A percentile compares a stretch with the other conserved stretches of the same genome.
These are phyloP conservation scores for Penstemon davidsonii DNA, from an alignment of 257 asterid species.

Conservation along the genomic window DNA sequence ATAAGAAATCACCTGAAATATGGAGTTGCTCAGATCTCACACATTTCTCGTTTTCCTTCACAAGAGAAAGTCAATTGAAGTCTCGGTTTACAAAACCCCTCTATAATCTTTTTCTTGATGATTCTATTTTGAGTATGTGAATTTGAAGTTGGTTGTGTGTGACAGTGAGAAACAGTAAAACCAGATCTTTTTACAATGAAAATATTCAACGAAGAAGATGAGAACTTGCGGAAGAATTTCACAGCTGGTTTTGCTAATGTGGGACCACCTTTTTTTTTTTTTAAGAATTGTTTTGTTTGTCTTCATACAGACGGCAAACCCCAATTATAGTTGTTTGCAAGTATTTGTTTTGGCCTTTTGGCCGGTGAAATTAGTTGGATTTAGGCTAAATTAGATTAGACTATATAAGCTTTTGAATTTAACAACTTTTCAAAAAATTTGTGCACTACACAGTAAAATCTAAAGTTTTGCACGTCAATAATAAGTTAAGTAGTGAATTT, in stretches of 20 bases:
- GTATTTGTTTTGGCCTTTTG: not conserved
- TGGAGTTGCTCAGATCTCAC: slow-evolving; percentile 37
- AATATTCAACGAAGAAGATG: slow-evolving; percentile 26
- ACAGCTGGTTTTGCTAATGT: slow-evolving; percentile 55
- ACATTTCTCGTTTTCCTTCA: not conserved
- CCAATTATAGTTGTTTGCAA: not conserved
- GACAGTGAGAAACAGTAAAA: slow-evolving; percentile 27
- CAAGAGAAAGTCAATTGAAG: slow-evolving; percentile 27
- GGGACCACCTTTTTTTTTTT: slow-evolving; percentile 20
- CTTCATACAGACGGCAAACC: too few relatives aligned
- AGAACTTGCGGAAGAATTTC: slow-evolving; percentile 29
- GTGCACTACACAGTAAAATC: too few relatives aligned
- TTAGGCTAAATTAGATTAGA: not conserved
- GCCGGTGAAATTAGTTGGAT: not conserved
- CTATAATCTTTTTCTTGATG: slow-evolving; percentile 14
- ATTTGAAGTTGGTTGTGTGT: slow-evolving; percentile 9
- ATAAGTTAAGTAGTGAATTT: too few relatives aligned
- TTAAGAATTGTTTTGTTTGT: slow-evolving; percentile 1
- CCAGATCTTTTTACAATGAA: slow-evolving; percentile 44
- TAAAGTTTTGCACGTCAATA: too few relatives aligned
- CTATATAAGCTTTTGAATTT: too few relatives aligned
- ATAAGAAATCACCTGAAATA: slow-evolving; percentile 32
- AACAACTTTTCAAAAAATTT: too few relatives aligned
- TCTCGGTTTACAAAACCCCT: slow-evolving; percentile 26
- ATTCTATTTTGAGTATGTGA: slow-evolving; percentile 2